These are phyloP conservation scores for Solanum hybrid DNA, from an alignment of 305 asterid species.

Conservation along the genomic window DNA sequence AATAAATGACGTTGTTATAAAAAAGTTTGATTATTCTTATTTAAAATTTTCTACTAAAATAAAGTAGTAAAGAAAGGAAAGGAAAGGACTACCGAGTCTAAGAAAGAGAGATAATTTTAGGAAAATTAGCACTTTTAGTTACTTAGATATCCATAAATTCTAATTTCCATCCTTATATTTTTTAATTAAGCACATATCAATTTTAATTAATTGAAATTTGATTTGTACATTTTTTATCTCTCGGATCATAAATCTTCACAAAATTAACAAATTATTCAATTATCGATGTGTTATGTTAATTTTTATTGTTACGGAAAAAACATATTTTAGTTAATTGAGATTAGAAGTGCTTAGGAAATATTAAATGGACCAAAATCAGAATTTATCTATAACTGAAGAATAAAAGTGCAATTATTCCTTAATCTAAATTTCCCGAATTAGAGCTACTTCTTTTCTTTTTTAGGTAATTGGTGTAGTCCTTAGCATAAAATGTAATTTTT, in stretches of 20 bases:
- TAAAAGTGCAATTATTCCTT: background rate
- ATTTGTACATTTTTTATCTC: background rate
- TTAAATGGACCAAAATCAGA: background rate
- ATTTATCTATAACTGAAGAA: background rate
- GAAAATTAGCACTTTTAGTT: background rate
- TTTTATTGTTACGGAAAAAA: background rate
- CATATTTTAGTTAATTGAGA: background rate
- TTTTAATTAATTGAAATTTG: background rate
- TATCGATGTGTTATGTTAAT: background rate
- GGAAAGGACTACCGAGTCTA: background rate
- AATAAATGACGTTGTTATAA: background rate
- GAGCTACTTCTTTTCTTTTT: background rate
- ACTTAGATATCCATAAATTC: background rate
- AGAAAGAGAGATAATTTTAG: background rate
- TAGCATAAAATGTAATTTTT: background rate
- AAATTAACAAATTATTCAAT: background rate
- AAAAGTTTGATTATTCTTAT: background rate
- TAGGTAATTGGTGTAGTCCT: background rate
- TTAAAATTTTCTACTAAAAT: background rate
- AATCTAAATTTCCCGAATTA: background rate
- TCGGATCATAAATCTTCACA: background rate
- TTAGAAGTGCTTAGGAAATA: background rate
- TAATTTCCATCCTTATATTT: background rate
- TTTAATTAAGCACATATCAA: background rate
- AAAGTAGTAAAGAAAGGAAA: background rate